Percentiles rank a stretch among this genome's conserved stretches.
Evolutionary conservation across 129 eudicot species (phyloP).

Genomic region (Saussurea involucrata): DNA sequence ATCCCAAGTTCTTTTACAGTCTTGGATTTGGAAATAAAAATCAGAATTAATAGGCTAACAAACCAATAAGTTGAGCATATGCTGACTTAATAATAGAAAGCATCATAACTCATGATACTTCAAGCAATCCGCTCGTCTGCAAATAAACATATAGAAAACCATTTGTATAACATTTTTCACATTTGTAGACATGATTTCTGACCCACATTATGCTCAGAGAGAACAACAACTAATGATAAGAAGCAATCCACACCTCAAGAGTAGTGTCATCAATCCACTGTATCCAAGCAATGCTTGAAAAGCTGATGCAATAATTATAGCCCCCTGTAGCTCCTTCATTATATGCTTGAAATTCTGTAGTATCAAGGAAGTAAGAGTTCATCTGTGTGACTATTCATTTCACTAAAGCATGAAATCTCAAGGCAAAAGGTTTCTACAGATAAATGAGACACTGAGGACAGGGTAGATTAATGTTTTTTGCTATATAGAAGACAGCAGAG

Average conservation of each 20-base stretch:
- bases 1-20: not conserved
- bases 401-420: not conserved
- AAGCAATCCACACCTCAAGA: slow-evolving; percentile 54
- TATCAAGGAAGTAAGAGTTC: slow-evolving; percentile 2
- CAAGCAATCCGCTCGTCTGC: not conserved
- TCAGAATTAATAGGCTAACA: not conserved
- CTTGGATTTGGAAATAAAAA: not conserved
- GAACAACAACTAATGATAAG: not conserved
- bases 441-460: slow-evolving; percentile 5
- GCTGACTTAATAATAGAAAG: not conserved
- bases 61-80: not conserved
- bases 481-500: not conserved
- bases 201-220: not conserved
- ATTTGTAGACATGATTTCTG: not conserved
- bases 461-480: not conserved
- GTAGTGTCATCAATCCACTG: slow-evolving; percentile 84
- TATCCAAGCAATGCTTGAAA: slow-evolving; percentile 93
- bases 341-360: slow-evolving; percentile 87
- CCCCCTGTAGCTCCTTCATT: slow-evolving; percentile 97
- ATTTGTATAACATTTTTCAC: not conserved
- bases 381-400: not conserved
- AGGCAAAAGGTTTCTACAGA: not conserved
- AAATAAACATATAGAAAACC: not conserved
- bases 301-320: slow-evolving; percentile 80
- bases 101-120: not conserved